Percentiles rank a stretch among this genome's conserved stretches.
Conservation (phyloP, 2,329 filamentous ascomycete species). For the Fusarium agapanthi region DNA sequence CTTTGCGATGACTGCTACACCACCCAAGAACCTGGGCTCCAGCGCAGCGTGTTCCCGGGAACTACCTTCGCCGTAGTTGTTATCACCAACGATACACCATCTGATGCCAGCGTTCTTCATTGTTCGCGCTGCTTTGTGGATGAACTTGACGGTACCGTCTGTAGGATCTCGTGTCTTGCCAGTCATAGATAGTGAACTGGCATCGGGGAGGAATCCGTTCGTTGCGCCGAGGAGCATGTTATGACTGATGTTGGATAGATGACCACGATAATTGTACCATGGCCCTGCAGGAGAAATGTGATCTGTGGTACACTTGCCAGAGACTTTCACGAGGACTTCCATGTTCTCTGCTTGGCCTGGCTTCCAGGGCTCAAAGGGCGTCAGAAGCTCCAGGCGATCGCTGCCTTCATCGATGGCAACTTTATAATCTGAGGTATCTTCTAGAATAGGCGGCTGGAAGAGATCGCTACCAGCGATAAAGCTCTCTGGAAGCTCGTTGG, state of each 20-base stretch:
- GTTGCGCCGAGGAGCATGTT: conserved; percentile 96
- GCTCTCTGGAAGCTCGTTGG: background rate
- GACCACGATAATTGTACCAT: conserved; percentile 99
- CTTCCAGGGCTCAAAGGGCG: conserved; percentile 41
- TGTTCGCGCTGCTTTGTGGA: background rate
- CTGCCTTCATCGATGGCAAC: conserved; percentile 35
- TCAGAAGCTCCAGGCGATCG: conserved; percentile 44
- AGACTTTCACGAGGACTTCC: conserved; percentile 87
- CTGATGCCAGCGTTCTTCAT: background rate
- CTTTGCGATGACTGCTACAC: conserved; percentile 81
- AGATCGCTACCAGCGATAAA: background rate
- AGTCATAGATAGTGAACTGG: background rate
- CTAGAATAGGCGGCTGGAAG: background rate
- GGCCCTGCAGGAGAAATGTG: conserved; percentile 96
- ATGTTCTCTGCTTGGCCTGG: conserved; percentile 65
- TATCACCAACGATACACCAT: conserved; percentile 32
- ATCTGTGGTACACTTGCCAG: conserved; percentile 96
- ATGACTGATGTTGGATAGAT: conserved; percentile 94
- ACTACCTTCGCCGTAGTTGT: conserved; percentile 82
- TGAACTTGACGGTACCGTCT: conserved; percentile 70
- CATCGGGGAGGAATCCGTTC: conserved; percentile 61
- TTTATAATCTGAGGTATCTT: background rate
- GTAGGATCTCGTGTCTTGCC: conserved; percentile 43
- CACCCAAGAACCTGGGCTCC: conserved; percentile 84
- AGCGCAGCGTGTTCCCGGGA: conserved; percentile 89